A percentile compares a stretch with the other conserved stretches of the same genome.
phyloP scores from a whole-genome alignment of 139 green algal genomes.

The Eudorina sp. region DNA sequence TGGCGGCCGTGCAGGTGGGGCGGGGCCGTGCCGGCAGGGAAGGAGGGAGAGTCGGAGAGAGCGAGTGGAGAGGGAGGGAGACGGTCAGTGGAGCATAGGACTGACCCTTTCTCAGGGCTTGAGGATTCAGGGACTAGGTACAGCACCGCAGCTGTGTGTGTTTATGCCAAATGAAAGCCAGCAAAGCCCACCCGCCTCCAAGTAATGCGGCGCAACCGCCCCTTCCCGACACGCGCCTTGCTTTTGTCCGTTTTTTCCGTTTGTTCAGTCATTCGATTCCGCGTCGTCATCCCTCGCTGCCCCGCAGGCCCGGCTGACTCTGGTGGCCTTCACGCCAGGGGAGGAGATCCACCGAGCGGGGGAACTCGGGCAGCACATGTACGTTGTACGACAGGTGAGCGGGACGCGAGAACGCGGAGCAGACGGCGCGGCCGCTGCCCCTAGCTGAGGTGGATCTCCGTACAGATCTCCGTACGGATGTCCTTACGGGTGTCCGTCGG shows the following conservation, averaged over 20 bases:
- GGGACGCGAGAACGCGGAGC: too few relatives aligned
- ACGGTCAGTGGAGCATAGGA: too few relatives aligned
- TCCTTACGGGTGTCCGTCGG: too few relatives aligned
- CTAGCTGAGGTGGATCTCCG: too few relatives aligned
- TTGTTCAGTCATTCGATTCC: not conserved
- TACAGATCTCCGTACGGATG: too few relatives aligned
- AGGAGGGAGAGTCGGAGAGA: too few relatives aligned
- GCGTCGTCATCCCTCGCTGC: too few relatives aligned
- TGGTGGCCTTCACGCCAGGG: constrained; percentile 54
- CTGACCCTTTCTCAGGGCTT: too few relatives aligned
- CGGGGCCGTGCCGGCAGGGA: too few relatives aligned
- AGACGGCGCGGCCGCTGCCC: too few relatives aligned
- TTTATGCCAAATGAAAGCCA: not conserved
- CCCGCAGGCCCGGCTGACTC: constrained; percentile 3
- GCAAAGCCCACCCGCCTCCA: not conserved
- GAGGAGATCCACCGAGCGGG: constrained; percentile 54
- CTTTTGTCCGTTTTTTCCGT: not conserved
- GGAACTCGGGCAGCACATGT: constrained; percentile 55
- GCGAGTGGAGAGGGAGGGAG: too few relatives aligned
- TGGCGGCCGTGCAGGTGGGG: constrained; percentile 40
- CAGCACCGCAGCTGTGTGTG: not conserved
- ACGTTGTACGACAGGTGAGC: constrained; percentile 54
- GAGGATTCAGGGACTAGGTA: too few relatives aligned
- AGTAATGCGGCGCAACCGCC: not conserved
- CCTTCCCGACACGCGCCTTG: not conserved